Percentiles rank a stretch among this genome's conserved stretches.
These are phyloP conservation scores for Globisporangium ultimum DNA, from an alignment of 352 stramenopile species.

Conservation along the genomic window DNA sequence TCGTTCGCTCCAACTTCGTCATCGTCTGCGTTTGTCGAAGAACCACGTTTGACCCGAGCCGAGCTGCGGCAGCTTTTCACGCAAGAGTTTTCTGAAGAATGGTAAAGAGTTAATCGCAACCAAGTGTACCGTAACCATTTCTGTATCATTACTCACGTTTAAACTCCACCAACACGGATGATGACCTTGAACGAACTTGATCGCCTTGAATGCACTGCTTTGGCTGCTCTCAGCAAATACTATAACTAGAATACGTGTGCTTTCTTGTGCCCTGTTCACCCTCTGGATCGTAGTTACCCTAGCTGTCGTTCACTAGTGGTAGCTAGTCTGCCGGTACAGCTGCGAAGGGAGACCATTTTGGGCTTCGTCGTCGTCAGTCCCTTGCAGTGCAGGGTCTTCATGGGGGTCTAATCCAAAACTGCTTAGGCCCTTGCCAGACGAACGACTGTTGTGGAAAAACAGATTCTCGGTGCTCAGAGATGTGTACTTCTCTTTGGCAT, in stretches of 20 bases:
- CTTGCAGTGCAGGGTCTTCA: constrained; percentile 1
- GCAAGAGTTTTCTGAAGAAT: constrained; percentile 7
- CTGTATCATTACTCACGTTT: too few relatives aligned
- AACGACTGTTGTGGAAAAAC: constrained; percentile 10
- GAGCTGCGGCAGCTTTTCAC: constrained; percentile 53
- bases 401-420: constrained; percentile 7
- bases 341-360: not conserved
- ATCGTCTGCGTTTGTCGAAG: constrained; percentile 13
- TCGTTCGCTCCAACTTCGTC: constrained; percentile 13
- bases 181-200: too few relatives aligned
- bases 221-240: too few relatives aligned
- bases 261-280: too few relatives aligned
- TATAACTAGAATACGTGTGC: too few relatives aligned
- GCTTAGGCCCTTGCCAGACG: not conserved
- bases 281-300: too few relatives aligned
- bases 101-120: not conserved
- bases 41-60: constrained; percentile 33
- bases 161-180: too few relatives aligned
- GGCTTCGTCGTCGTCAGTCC: not conserved
- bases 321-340: constrained; percentile 4
- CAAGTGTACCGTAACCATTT: too few relatives aligned
- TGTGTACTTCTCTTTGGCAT: not conserved
- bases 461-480: constrained; percentile 14
- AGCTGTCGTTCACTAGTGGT: constrained; percentile 3
- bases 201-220: too few relatives aligned